These are phyloP conservation scores for Maudiozyma saulgeensis DNA, from an alignment of 805 yeast species.

Conservation along the genomic window DNA sequence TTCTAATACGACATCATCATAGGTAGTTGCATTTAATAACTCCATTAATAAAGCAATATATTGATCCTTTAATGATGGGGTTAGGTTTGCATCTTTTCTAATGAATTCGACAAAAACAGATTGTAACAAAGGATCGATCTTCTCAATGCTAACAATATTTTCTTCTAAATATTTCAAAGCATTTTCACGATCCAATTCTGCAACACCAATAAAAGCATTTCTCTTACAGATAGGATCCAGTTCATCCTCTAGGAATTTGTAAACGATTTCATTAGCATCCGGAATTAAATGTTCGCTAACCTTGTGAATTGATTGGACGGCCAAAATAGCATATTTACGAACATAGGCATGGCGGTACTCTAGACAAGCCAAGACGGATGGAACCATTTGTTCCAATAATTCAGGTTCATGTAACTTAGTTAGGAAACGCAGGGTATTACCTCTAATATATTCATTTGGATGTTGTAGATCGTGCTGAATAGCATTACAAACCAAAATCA, in stretches of 20 bases:
- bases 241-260: constrained; percentile 66
- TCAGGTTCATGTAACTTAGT: constrained; percentile 89
- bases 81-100: constrained; percentile 61
- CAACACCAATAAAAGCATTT: constrained; percentile 84
- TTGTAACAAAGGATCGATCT: constrained; percentile 76
- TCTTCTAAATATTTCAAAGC: constrained; percentile 78
- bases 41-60: constrained; percentile 68
- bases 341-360: constrained; percentile 97
- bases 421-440: constrained; percentile 86
- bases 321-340: constrained; percentile 92
- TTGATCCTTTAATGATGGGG: constrained; percentile 56
- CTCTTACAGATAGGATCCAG: constrained; percentile 90
- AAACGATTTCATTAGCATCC: constrained; percentile 84
- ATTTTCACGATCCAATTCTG: constrained; percentile 72
- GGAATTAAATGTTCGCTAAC: constrained; percentile 84
- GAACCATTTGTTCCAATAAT: constrained; percentile 88
- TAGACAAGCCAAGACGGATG: constrained; percentile 80
- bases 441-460: constrained; percentile 94
- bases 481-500: constrained; percentile 97
- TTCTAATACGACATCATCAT: constrained; percentile 67
- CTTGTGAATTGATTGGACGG: constrained; percentile 70
- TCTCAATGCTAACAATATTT: constrained; percentile 47
- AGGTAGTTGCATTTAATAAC: constrained; percentile 55
- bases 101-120: constrained; percentile 86
- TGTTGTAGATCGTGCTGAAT: constrained; percentile 95